Percentiles rank a stretch among this genome's conserved stretches.
Conservation (phyloP, 2,329 filamentous ascomycete genomes). For the Pezicula carpinea region DNA sequence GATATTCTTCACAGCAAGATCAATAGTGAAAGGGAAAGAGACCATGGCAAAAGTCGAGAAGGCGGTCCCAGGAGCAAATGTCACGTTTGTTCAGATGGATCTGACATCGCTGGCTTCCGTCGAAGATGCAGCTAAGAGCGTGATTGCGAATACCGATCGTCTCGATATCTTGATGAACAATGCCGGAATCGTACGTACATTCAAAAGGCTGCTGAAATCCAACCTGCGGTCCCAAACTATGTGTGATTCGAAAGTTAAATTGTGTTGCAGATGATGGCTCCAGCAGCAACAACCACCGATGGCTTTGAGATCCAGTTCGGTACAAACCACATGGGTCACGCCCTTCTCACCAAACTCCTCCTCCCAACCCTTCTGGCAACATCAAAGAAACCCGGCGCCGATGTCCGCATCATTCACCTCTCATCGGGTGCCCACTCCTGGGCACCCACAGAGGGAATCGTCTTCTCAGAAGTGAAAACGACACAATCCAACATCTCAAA, state of each 20-base stretch:
- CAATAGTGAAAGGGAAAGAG: slow-evolving; percentile 29
- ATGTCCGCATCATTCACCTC: slow-evolving; percentile 5
- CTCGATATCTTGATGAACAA: slow-evolving; percentile 38
- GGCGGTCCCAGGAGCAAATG: slow-evolving; percentile 12
- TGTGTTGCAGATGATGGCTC: slow-evolving; percentile 1
- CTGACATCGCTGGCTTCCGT: slow-evolving; percentile 39
- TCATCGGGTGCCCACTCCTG: background rate
- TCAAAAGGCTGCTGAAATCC: no score
- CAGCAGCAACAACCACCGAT: slow-evolving; percentile 33
- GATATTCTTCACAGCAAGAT: slow-evolving; percentile 31
- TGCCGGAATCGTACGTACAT: slow-evolving; percentile 40
- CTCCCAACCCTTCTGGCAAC: slow-evolving; percentile 27
- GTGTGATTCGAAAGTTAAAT: no score
- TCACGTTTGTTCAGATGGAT: slow-evolving; percentile 36
- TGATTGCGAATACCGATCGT: slow-evolving; percentile 10
- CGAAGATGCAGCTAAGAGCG: slow-evolving; percentile 33
- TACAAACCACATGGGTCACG: slow-evolving; percentile 43
- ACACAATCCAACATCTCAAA: slow-evolving; percentile 18
- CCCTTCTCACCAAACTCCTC: slow-evolving; percentile 36
- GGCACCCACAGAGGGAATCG: slow-evolving; percentile 12
- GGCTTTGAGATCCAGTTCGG: slow-evolving; percentile 44
- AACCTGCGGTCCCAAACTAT: no score
- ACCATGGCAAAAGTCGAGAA: slow-evolving; percentile 32
- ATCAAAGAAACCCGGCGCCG: background rate
- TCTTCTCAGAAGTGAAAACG: slow-evolving; percentile 26